Conservation (phyloP, 805 yeast genomes). For the Saccharomycopsis schoenii region DNA sequence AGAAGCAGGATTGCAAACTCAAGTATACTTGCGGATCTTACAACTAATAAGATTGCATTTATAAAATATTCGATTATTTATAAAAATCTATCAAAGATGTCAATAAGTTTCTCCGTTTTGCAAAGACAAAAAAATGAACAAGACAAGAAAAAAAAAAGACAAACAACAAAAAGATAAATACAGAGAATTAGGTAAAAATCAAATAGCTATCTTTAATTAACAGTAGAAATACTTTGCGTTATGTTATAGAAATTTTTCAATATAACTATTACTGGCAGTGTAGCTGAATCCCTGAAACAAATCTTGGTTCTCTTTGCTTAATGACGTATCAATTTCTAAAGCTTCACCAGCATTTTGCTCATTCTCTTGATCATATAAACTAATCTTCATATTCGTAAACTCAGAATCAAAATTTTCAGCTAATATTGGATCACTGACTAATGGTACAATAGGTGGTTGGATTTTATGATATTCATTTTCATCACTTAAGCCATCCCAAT, state of each 20-base stretch:
- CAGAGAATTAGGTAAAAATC: too few relatives aligned
- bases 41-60: too few relatives aligned
- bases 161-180: background rate
- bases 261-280: constrained; percentile 29
- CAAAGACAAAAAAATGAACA: background rate
- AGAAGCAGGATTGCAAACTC: too few relatives aligned
- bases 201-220: background rate
- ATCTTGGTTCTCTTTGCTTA: constrained; percentile 13
- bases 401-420: constrained; percentile 82
- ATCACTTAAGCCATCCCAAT: constrained; percentile 51
- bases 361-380: constrained; percentile 20
- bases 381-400: constrained; percentile 60
- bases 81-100: background rate
- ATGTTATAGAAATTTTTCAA: constrained; percentile 20
- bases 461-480: constrained; percentile 35
- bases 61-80: background rate
- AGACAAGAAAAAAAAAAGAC: background rate
- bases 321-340: background rate
- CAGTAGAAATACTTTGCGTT: background rate
- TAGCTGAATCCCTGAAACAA: constrained; percentile 30
- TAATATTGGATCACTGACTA: constrained; percentile 66
- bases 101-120: background rate
- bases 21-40: too few relatives aligned
- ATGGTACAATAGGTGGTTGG: constrained; percentile 73
- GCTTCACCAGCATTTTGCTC: background rate